phyloP scores from a whole-genome alignment of 768 basidiomycete species.

The Podaxis rugospora region DNA sequence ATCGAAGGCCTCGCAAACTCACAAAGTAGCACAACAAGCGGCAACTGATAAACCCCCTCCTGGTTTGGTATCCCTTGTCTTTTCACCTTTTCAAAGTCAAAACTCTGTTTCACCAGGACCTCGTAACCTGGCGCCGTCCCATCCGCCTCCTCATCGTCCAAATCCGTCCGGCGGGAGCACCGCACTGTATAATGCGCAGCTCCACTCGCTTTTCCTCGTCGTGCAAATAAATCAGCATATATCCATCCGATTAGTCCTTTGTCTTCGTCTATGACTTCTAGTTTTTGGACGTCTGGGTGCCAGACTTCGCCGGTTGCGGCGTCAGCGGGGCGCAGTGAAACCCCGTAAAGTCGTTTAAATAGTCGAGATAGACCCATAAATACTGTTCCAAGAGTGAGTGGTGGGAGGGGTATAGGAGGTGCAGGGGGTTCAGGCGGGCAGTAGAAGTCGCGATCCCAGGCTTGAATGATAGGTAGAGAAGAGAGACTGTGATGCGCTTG shows the following conservation, averaged over 20 bases:
- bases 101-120: slow-evolving; percentile 41
- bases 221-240: slow-evolving; percentile 87
- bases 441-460: slow-evolving; percentile 98
- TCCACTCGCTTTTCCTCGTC: slow-evolving; percentile 81
- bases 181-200: slow-evolving; percentile 98
- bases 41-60: slow-evolving; percentile 78
- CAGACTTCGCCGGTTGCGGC: slow-evolving; percentile 79
- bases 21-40: slow-evolving; percentile 86
- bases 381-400: slow-evolving; percentile 84
- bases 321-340: slow-evolving; percentile 70
- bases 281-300: slow-evolving; percentile 83
- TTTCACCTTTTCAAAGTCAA: slow-evolving; percentile 61
- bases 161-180: slow-evolving; percentile 88
- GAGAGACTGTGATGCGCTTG: slow-evolving; percentile 62
- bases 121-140: slow-evolving; percentile 36
- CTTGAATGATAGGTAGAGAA: slow-evolving; percentile 64
- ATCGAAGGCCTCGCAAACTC: slow-evolving; percentile 71
- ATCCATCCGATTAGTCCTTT: slow-evolving; percentile 89
- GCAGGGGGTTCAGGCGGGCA: slow-evolving; percentile 75
- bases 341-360: slow-evolving; percentile 84
- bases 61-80: slow-evolving; percentile 55
- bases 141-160: slow-evolving; percentile 80
- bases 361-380: slow-evolving; percentile 90
- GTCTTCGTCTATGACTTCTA: slow-evolving; percentile 90
- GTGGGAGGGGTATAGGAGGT: slow-evolving; percentile 67